phyloP scores from a whole-genome alignment of 345 rosid genomes.

The Hibiscus mutabilis region DNA sequence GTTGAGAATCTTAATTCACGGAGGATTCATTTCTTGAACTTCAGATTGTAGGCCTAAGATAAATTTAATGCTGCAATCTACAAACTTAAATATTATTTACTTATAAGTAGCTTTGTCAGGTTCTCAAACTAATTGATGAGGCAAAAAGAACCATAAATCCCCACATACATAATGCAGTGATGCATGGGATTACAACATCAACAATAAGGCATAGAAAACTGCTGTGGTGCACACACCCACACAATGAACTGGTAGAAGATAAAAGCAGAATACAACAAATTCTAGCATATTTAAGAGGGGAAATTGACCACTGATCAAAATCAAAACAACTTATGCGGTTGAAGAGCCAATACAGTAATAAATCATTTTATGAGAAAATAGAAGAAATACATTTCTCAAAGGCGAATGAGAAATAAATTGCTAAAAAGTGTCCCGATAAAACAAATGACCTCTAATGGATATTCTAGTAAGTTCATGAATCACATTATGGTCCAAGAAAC shows the following conservation, averaged over 20 bases:
- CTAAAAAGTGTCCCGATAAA: background rate
- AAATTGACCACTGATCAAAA: background rate
- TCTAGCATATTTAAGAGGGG: background rate
- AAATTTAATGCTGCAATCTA: background rate
- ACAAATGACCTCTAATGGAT: background rate
- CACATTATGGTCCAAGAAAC: background rate
- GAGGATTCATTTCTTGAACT: background rate
- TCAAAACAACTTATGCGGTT: background rate
- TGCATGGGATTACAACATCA: background rate
- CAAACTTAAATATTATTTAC: background rate
- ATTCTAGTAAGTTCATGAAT: background rate
- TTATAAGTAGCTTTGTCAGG: background rate
- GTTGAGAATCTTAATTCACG: background rate
- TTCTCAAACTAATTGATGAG: conserved; percentile 4
- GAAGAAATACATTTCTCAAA: background rate
- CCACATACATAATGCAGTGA: background rate
- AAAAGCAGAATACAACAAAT: background rate
- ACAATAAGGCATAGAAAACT: background rate
- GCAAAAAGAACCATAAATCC: background rate
- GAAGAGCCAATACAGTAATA: background rate
- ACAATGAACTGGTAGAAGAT: background rate
- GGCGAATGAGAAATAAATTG: background rate
- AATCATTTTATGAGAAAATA: background rate
- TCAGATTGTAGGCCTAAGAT: background rate
- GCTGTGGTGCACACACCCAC: background rate